phyloP scores from a whole-genome alignment of 139 green algal genomes.

The Chlorella sp. region DNA sequence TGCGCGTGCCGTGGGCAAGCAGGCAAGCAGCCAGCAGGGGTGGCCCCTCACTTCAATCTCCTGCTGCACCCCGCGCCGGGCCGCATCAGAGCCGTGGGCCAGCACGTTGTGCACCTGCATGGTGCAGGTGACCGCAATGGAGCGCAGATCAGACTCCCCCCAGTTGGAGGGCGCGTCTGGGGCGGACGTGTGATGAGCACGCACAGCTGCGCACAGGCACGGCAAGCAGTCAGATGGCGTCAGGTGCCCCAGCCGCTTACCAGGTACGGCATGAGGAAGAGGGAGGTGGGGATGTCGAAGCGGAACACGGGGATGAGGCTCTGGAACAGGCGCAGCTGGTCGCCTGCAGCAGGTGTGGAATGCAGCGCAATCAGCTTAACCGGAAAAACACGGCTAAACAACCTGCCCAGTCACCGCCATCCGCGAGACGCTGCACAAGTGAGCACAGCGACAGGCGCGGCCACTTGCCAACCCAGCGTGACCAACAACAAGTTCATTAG shows the following conservation, averaged over 20 bases:
- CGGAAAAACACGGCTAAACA: background rate
- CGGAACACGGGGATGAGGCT: slow-evolving; percentile 66
- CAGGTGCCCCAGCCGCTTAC: background rate
- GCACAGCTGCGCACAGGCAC: too few species aligned
- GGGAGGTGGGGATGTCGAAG: slow-evolving; percentile 80
- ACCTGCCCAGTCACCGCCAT: too few species aligned
- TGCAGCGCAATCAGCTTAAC: background rate
- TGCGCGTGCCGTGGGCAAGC: too few species aligned
- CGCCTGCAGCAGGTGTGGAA: slow-evolving; percentile 23
- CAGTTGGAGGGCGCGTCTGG: too few species aligned
- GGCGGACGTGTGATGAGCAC: too few species aligned
- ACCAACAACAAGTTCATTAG: background rate
- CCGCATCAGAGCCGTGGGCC: slow-evolving; percentile 39
- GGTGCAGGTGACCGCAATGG: too few species aligned
- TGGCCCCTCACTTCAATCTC: background rate
- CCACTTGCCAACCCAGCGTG: too few species aligned
- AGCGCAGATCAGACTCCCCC: too few species aligned
- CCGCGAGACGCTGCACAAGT: too few species aligned
- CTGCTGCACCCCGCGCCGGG: slow-evolving; percentile 15
- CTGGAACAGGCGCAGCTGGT: slow-evolving; percentile 56
- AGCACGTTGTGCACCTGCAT: slow-evolving; percentile 63
- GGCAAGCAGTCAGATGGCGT: too few species aligned
- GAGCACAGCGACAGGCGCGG: too few species aligned
- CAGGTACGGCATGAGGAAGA: slow-evolving; percentile 87
- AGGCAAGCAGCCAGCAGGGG: slow-evolving; percentile 38